phyloP scores from a whole-genome alignment of 2,329 filamentous ascomycete species.

The Beauveria sp. region DNA sequence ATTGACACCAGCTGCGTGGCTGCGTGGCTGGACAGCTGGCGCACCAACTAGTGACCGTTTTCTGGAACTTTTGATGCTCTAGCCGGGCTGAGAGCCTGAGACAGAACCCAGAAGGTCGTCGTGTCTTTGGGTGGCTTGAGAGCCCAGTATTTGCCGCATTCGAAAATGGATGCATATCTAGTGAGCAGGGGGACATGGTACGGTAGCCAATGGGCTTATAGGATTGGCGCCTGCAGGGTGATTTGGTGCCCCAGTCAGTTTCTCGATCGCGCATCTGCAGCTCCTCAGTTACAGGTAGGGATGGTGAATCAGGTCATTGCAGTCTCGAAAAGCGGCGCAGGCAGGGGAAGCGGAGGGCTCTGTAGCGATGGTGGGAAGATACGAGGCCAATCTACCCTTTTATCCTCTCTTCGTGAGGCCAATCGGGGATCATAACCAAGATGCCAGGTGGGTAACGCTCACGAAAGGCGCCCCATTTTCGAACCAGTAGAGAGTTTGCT shows the following conservation, averaged over 20 bases:
- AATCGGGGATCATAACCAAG: background rate
- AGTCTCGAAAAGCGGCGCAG: background rate
- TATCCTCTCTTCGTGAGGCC: background rate
- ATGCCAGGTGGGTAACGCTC: background rate
- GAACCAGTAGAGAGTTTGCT: background rate
- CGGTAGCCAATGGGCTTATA: background rate
- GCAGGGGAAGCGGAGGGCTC: background rate
- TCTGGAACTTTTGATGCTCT: background rate
- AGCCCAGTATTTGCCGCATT: slow-evolving; percentile 7
- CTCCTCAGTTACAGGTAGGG: background rate
- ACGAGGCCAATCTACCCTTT: background rate
- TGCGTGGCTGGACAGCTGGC: background rate
- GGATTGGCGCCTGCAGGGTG: background rate
- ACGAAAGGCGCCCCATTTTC: background rate
- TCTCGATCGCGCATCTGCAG: background rate
- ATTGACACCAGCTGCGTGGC: too few relatives aligned
- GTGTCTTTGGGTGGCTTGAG: background rate
- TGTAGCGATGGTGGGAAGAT: background rate
- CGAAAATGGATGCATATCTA: slow-evolving; percentile 2
- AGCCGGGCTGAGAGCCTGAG: background rate
- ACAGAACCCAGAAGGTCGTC: background rate
- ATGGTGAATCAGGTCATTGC: background rate
- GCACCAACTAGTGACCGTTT: background rate
- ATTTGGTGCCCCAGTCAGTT: background rate
- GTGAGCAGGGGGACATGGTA: background rate